Conservation (phyloP, 805 yeast genomes). For the Tetrapisispora phaffii region DNA sequence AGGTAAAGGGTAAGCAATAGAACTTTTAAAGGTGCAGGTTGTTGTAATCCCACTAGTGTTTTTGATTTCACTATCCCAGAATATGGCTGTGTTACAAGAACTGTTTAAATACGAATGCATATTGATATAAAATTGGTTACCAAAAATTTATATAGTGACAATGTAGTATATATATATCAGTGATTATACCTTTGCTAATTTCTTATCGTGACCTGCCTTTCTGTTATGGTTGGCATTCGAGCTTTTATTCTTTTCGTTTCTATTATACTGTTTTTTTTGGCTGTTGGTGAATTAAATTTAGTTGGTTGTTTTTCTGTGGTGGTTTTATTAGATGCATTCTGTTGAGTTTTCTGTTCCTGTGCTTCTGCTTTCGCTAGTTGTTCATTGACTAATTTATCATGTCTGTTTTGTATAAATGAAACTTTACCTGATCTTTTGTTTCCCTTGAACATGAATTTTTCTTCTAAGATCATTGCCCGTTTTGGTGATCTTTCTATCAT, state of each 20-base stretch:
- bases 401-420: slow-evolving; percentile 21
- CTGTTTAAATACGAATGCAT: too few relatives aligned
- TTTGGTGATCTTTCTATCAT: slow-evolving; percentile 60
- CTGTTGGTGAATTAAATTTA: slow-evolving; percentile 4
- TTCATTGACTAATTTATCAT: background rate
- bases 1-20: too few relatives aligned
- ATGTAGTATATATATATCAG: too few relatives aligned
- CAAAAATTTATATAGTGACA: too few relatives aligned
- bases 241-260: slow-evolving; percentile 48
- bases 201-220: slow-evolving; percentile 51
- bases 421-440: slow-evolving; percentile 26
- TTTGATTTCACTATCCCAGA: too few relatives aligned
- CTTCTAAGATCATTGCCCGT: slow-evolving; percentile 53
- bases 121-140: background rate
- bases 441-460: slow-evolving; percentile 44
- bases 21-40: too few relatives aligned
- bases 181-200: slow-evolving; percentile 27
- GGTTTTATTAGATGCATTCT: background rate
- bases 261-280: slow-evolving; percentile 31
- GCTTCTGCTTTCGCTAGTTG: background rate
- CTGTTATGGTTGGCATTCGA: slow-evolving; percentile 55
- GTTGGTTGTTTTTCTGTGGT: slow-evolving; percentile 2
- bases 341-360: background rate
- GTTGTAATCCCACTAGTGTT: too few relatives aligned
- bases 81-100: too few relatives aligned